Evolutionary conservation across 202 grass and related monocot genomes (phyloP), one percentile per base, ranked within the genome.

Genomic region (Setaria italica): DNA sequence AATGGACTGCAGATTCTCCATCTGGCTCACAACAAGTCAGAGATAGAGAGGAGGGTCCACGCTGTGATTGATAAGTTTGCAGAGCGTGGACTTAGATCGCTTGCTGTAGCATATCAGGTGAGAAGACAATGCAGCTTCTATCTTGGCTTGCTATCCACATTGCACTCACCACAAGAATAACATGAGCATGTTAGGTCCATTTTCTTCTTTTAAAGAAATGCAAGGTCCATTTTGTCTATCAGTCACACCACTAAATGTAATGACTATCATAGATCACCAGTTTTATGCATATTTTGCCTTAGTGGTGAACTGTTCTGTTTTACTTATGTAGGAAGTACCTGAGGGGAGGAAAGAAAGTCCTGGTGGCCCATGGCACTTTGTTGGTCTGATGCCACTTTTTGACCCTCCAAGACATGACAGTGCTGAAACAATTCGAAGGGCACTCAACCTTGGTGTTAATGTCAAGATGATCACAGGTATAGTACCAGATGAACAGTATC

Each of bases 391-490:
- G 90, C 94, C 94, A 76, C 94, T 97, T 71, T 97, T 97, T 71
- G 94, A 97, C 64, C 94, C 94, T 62, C 94, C 94, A 34, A 90
- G 94, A 49, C 94, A 97, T 72, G 94, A 97, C 70, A 97, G 94
- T 32, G 90, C 94, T 48, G 94, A 97, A 91, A 97, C 94, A 84
- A 97, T 97, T 80, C 82, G 82, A 46, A 89, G 88, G 80, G 94
- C 94, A 73, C 88, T 97, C 10, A 88, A 92, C 35, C 92, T 97
- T 78, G 94, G 94, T 55, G 94, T 97, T 15, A 97, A 90, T 78
- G 94, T 97, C 64, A 97, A 97, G 84, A 97, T 97, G 94, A 94
- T 97, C 60, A 94, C 94, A 74, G 91, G 91, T 82, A 66, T 88
- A 64, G 11, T 79, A 70, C 55, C 35, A 59, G 16, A 53, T 19